Evolutionary conservation across 176 grass and related monocot genomes (phyloP).

Genomic region (Oryza meridionalis): DNA sequence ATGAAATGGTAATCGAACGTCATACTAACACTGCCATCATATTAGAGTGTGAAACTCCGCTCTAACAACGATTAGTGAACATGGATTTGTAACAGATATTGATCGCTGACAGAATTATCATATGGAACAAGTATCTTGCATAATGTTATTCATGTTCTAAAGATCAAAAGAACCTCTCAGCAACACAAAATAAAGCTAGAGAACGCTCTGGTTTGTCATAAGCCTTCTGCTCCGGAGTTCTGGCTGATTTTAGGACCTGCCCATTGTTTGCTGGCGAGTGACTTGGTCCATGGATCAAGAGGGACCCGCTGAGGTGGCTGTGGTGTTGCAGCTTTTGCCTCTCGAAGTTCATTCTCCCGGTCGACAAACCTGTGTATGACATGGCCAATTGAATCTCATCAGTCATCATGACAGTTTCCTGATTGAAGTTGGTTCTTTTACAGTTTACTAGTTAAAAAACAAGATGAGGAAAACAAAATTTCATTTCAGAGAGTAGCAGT

Average conservation of each 20-base stretch:
- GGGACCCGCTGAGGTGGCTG: slow-evolving; percentile 58
- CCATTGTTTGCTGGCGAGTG: slow-evolving; percentile 65
- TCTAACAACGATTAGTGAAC: neutral
- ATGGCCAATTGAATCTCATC: slow-evolving; percentile 15
- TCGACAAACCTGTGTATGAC: slow-evolving; percentile 67
- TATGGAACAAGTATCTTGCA: neutral
- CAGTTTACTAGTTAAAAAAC: too few species aligned
- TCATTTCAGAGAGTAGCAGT: neutral
- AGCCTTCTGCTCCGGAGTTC: slow-evolving; percentile 53
- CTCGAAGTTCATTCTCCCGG: slow-evolving; percentile 86
- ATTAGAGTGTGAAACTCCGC: neutral
- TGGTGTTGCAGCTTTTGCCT: slow-evolving; percentile 73
- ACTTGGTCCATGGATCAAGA: slow-evolving; percentile 84
- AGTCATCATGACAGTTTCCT: neutral
- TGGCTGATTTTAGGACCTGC: slow-evolving; percentile 66
- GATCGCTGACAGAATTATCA: neutral
- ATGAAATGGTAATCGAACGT: neutral
- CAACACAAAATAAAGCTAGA: neutral
- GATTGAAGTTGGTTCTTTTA: neutral
- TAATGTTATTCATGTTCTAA: neutral
- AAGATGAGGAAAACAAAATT: neutral
- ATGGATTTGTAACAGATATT: neutral
- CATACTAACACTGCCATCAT: neutral
- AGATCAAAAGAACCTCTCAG: neutral
- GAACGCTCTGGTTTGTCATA: slow-evolving; percentile 25